A percentile compares a stretch with the other conserved stretches of the same genome.
These are phyloP conservation scores for Domatiomyces catenatus DNA, from an alignment of 2,329 filamentous ascomycete species.

Conservation along the genomic window DNA sequence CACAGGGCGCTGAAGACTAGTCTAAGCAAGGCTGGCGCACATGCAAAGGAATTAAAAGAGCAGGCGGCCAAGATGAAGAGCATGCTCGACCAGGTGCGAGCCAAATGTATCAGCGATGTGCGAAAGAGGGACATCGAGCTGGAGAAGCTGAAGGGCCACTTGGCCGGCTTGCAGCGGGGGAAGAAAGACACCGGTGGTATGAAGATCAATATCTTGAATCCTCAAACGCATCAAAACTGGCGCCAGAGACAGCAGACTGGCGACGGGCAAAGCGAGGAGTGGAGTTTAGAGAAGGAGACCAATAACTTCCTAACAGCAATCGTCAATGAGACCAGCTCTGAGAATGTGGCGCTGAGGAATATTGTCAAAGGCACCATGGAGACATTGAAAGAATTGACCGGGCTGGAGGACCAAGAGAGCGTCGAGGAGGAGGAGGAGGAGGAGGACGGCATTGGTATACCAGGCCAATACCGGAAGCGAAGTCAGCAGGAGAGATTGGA, in stretches of 20 bases:
- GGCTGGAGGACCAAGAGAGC: slow-evolving; percentile 28
- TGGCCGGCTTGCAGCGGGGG: slow-evolving; percentile 53
- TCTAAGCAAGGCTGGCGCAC: slow-evolving; percentile 57
- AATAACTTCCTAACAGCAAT: slow-evolving; percentile 73
- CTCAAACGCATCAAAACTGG: slow-evolving; percentile 21
- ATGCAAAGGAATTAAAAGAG: slow-evolving; percentile 63
- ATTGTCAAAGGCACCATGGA: slow-evolving; percentile 57
- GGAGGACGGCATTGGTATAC: slow-evolving; percentile 16
- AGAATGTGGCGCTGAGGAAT: slow-evolving; percentile 69
- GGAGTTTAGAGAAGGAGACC: slow-evolving; percentile 70
- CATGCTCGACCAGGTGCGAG: slow-evolving; percentile 65
- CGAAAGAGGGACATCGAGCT: slow-evolving; percentile 82
- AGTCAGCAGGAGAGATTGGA: neutral
- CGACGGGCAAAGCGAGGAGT: slow-evolving; percentile 39
- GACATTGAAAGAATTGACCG: slow-evolving; percentile 48
- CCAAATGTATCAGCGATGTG: slow-evolving; percentile 78
- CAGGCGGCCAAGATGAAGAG: slow-evolving; percentile 67
- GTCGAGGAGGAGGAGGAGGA: slow-evolving; percentile 8
- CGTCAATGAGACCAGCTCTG: slow-evolving; percentile 53
- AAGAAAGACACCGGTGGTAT: slow-evolving; percentile 31
- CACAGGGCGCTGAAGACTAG: slow-evolving; percentile 55
- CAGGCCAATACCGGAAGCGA: slow-evolving; percentile 16
- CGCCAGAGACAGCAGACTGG: slow-evolving; percentile 22
- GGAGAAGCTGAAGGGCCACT: slow-evolving; percentile 72
- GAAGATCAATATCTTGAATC: slow-evolving; percentile 35